Evolutionary conservation across 1,139 yeast genomes (phyloP), one percentile per base, ranked within the genome.

Genomic region (Yamadazyma mexicana): DNA sequence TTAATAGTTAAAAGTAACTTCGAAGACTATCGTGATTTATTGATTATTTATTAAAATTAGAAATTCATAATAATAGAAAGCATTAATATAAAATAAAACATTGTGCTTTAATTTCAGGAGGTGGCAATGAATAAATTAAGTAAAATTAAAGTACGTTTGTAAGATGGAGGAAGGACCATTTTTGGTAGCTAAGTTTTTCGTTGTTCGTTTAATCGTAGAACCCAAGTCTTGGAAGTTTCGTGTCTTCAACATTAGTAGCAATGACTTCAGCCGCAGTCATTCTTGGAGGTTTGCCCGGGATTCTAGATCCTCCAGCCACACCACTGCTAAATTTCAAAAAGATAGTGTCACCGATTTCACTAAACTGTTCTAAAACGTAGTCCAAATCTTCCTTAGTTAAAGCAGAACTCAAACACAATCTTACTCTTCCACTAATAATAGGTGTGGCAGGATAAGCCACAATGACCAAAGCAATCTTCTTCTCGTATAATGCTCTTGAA

Each of bases 361-460:
- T 81, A 54, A 87, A 76, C 53, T 79, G 83, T 38, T 77, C 73
- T 51, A 92, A 74, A 32, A 91, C 76, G 49, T 79, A 76, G 63
- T 92, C 99, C 56, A 91, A 78, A 62, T 92, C 99, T 54, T 86
- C 94, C 64, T 92, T 92, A 22, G 96, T 92, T 54, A 94, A 75
- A 1, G 98, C 87, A 0, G 98, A 74, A 44, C 95, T 85, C 49
- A 94, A 85, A 71, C 99, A 92, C 55, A 92, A 79, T 61, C 99
- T 81, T 18, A 88, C 91, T 66, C 98, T 81, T 9, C 96, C 87
- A 39, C 91, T 80, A 27, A 87, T 83, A 49, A 92, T 74, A 23
- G 97, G 96, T 1, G 98, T 91, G 1, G 98, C 98, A 8, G 99
- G 99, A 59, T 92, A 92, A 22, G 98, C 96, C 35, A 91, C 98